A percentile compares a stretch with the other conserved stretches of the same genome.
phyloP scores from a whole-genome alignment of 23 red algal species.

The Chondrus crispus region DNA sequence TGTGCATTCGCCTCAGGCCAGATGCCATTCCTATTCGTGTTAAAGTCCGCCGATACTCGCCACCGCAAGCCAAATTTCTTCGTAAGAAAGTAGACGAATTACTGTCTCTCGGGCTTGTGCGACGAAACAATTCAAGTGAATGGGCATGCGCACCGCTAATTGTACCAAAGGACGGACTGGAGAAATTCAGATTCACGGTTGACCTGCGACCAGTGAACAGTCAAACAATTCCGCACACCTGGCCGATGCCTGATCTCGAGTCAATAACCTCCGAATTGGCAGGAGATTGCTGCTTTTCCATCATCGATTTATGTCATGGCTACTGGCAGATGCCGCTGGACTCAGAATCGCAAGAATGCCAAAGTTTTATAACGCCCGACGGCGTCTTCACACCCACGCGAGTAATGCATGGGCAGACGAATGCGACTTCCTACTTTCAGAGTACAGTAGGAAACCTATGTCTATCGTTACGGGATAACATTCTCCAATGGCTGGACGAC shows the following conservation, averaged over 20 bases:
- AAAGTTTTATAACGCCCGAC: background rate
- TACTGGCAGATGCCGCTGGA: constrained; percentile 6
- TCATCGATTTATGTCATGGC: background rate
- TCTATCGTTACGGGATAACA: background rate
- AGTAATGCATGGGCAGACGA: background rate
- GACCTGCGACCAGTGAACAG: background rate
- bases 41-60: background rate
- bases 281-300: background rate
- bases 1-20: background rate
- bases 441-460: background rate
- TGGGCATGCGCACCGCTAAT: background rate
- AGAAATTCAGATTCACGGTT: background rate
- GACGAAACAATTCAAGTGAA: background rate
- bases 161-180: background rate
- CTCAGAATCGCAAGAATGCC: background rate
- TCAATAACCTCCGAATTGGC: background rate
- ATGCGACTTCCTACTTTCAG: background rate
- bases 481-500: constrained; percentile 2
- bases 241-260: background rate
- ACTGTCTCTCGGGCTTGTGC: background rate
- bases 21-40: background rate
- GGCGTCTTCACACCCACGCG: background rate
- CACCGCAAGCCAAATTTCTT: background rate
- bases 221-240: background rate
- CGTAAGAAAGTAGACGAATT: background rate